Evolutionary conservation across 1,284 basidiomycete genomes (phyloP).

Genomic region (Pisolithus thermaeus): DNA sequence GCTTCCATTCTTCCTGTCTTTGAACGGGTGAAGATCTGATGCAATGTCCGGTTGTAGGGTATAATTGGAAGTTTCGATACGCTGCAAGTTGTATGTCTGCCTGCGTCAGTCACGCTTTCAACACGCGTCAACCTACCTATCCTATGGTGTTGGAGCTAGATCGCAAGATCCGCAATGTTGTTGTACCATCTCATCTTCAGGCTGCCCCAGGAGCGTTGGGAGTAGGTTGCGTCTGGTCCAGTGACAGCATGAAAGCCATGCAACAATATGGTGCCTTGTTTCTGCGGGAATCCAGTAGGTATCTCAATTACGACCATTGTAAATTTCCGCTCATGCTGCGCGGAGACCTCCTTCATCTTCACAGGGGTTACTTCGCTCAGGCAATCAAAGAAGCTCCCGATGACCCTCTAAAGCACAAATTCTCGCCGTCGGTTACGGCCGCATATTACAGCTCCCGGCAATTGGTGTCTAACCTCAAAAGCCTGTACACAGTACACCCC

Average conservation of each 20-base stretch:
- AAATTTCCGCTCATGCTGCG: constrained; percentile 1
- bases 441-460: constrained; percentile 50
- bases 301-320: constrained; percentile 5
- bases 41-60: constrained; percentile 28
- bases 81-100: constrained; percentile 39
- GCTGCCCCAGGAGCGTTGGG: constrained; percentile 26
- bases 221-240: constrained; percentile 13
- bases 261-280: constrained; percentile 46
- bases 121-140: constrained; percentile 37
- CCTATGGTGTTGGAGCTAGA: constrained; percentile 42
- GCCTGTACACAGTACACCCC: constrained; percentile 35
- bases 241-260: constrained; percentile 21
- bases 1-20: background rate
- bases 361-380: constrained; percentile 62
- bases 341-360: constrained; percentile 59
- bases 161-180: constrained; percentile 47
- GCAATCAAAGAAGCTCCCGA: constrained; percentile 53
- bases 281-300: constrained; percentile 54
- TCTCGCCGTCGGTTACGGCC: constrained; percentile 61
- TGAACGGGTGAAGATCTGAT: background rate
- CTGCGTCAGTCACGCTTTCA: constrained; percentile 39
- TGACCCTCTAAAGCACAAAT: constrained; percentile 55
- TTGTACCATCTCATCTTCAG: constrained; percentile 44
- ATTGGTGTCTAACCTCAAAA: constrained; percentile 35
- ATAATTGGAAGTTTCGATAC: constrained; percentile 45